Conservation (phyloP, 495 filamentous ascomycete species). For the Neurospora sp. region DNA sequence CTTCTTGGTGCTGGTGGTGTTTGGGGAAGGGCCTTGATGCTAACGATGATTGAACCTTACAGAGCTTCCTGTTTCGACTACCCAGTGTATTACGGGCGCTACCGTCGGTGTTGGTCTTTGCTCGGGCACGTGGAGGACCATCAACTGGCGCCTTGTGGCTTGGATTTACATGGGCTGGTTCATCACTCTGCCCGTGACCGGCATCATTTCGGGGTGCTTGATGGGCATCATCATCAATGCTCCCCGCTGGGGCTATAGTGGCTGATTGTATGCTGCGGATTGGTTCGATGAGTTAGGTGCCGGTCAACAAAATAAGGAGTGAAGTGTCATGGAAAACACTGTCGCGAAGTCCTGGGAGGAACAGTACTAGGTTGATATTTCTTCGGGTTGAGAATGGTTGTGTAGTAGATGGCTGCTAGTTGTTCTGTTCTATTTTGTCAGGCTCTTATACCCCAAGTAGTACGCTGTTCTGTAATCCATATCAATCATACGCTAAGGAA, state of each 20-base stretch:
- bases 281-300: not conserved
- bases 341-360: not conserved
- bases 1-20: not conserved
- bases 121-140: constrained; percentile 43
- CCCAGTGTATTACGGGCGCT: constrained; percentile 52
- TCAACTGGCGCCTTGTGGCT: constrained; percentile 51
- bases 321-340: not conserved
- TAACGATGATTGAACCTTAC: not conserved
- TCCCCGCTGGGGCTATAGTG: constrained; percentile 23
- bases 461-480: not conserved
- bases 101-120: constrained; percentile 53
- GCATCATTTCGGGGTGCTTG: constrained; percentile 44
- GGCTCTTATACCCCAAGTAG: not conserved
- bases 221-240: constrained; percentile 50
- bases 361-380: not conserved
- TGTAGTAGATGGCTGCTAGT: not conserved
- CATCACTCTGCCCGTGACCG: constrained; percentile 45
- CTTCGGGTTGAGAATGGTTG: not conserved
- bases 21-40: not conserved
- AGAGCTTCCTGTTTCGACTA: constrained; percentile 48
- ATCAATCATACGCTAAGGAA: not conserved
- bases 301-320: not conserved
- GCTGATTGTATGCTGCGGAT: not conserved
- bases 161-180: constrained; percentile 51
- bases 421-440: not conserved